Base-by-base conservation (phyloP, 768 basidiomycete species). In the Trametes punicea region DNA sequence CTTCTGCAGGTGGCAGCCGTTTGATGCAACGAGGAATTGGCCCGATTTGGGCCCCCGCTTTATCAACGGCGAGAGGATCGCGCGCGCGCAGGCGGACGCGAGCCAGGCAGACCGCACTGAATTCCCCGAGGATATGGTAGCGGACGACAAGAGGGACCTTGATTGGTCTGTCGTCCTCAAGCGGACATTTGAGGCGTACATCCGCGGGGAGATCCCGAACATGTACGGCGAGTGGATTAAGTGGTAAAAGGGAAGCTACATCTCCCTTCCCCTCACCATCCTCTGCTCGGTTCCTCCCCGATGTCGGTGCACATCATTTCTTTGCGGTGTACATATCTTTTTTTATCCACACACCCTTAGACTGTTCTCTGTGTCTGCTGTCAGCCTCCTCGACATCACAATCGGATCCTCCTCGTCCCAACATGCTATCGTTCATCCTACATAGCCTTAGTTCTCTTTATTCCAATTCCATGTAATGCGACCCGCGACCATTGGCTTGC, bases 131-230 rank as follows among this genome's bases (percentile, higher is more conserved):
- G 75, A 75, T 47, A 64, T 62, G 26, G 74, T 83, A 3, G 74
- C 74, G 16, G 81, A 85, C 56, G 91, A 94, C 71, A 81, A 82
- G 67, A 81, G 85, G 38, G 94, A 96, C 65, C 75, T 95, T 52
- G 82, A 87, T 63, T 99, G 97, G 97, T 82, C 89, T 23, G 90
- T 93, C 11, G 94, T 98, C 20, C 71, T 98, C 64, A 99, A 98
- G 75, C 80, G 97, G 67, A 93, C 92, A 39, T 98, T 97, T 67
- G 97, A 99, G 73, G 80, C 86, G 20, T 98, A 90, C 71, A 69
- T 99, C 59, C 84, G 96, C 39, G 91, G 88, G 15, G 96, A 99
- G 73, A 74, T 79, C 59, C 93, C 96, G 9, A 98, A 95, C 70
- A 90, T 95, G 90, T 97, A 98, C 65, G 95, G 94, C 29, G 94